Conservation (phyloP, 176 grass and related monocot genomes). For the Paspalum vaginatum region DNA sequence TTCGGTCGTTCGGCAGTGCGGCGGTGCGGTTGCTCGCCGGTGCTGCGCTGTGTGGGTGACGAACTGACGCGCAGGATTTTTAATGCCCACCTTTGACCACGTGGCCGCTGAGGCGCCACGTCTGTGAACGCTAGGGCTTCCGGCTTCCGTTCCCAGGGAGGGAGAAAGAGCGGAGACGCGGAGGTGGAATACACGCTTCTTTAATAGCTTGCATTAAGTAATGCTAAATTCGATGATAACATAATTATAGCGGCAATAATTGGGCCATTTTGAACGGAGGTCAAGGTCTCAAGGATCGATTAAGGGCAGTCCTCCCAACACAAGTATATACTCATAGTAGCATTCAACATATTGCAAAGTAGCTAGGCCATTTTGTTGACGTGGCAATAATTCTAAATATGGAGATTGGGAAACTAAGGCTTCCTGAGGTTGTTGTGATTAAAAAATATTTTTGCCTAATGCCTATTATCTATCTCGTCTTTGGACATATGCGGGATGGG, state of each 20-base stretch:
- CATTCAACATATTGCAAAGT: too few relatives aligned
- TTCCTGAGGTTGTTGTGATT: too few relatives aligned
- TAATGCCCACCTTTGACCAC: neutral
- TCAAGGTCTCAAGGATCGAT: neutral
- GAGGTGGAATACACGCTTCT: neutral
- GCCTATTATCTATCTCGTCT: too few relatives aligned
- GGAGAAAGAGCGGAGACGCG: neutral
- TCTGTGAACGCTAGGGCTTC: neutral
- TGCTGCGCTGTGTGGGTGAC: too few relatives aligned
- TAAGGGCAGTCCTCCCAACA: too few relatives aligned
- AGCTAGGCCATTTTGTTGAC: too few relatives aligned
- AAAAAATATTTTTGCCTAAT: too few relatives aligned
- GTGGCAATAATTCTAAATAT: too few relatives aligned
- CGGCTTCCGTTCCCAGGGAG: neutral
- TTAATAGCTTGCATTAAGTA: neutral
- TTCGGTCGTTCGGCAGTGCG: too few relatives aligned
- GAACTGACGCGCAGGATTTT: neutral
- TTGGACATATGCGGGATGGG: too few relatives aligned
- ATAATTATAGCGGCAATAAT: slow-evolving; percentile 38
- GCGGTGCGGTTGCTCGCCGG: neutral
- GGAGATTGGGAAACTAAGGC: too few relatives aligned
- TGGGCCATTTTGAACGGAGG: neutral
- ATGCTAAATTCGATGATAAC: slow-evolving; percentile 35
- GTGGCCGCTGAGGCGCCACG: slow-evolving; percentile 21
- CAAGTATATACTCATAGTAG: too few relatives aligned